These are phyloP conservation scores for Morella rubra DNA, from an alignment of 306 rosid genomes.

Conservation along the genomic window DNA sequence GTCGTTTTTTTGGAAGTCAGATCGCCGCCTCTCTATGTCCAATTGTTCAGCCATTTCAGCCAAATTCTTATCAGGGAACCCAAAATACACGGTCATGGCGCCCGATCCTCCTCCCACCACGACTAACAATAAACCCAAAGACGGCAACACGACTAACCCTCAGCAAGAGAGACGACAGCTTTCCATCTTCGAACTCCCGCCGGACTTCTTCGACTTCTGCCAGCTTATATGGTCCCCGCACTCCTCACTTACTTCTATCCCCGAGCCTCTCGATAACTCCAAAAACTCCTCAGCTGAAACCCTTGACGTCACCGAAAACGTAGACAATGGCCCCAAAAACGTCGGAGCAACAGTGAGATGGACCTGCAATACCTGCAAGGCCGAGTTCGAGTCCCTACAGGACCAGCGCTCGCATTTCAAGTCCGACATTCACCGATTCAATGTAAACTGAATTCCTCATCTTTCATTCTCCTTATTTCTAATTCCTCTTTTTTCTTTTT, in stretches of 20 bases:
- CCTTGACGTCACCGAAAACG: conserved; percentile 33
- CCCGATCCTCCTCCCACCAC: conserved; percentile 21
- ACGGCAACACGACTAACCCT: conserved; percentile 15
- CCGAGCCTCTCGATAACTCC: conserved; percentile 24
- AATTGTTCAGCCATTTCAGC: neutral
- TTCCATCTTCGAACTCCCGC: conserved; percentile 61
- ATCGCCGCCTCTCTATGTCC: conserved; percentile 12
- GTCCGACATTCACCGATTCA: conserved; percentile 94
- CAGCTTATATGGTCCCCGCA: conserved; percentile 60
- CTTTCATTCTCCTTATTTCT: neutral
- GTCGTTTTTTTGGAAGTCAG: neutral
- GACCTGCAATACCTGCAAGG: conserved; percentile 88
- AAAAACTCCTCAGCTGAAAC: conserved; percentile 26
- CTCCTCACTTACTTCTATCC: conserved; percentile 28
- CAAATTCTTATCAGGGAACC: neutral
- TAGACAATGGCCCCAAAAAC: conserved; percentile 34
- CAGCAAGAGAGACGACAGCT: conserved; percentile 57
- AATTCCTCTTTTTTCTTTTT: neutral
- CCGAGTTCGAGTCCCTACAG: conserved; percentile 79
- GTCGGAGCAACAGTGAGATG: conserved; percentile 40
- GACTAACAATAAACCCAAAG: neutral
- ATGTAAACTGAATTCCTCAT: conserved; percentile 38
- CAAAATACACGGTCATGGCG: conserved; percentile 42
- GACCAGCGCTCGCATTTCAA: conserved; percentile 97
- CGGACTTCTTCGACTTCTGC: conserved; percentile 60